A percentile compares a stretch with the other conserved stretches of the same genome.
phyloP scores from a whole-genome alignment of 495 filamentous ascomycete genomes.

The Hyaloscypha hepaticicola region DNA sequence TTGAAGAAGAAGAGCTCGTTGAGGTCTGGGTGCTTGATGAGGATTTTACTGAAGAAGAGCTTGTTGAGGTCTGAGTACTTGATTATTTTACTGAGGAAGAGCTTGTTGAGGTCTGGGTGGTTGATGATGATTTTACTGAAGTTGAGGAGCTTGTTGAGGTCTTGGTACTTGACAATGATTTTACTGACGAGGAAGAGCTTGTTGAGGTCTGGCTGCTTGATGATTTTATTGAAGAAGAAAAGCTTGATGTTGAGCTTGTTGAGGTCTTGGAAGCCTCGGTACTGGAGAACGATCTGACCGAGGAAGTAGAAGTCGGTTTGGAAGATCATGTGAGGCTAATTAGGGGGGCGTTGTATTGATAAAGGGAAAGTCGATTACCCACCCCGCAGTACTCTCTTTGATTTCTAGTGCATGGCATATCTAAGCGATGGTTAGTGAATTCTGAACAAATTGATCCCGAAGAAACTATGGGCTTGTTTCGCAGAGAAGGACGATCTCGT shows the following conservation, averaged over 20 bases:
- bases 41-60: slow-evolving; percentile 14
- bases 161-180: neutral
- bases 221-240: neutral
- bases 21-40: neutral
- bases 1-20: neutral
- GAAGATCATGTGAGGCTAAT: neutral
- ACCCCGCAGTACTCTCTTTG: slow-evolving; percentile 43
- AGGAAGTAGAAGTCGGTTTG: neutral
- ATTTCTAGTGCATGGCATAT: slow-evolving; percentile 55
- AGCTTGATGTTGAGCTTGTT: neutral
- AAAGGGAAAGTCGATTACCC: slow-evolving; percentile 31
- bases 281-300: neutral
- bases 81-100: slow-evolving; percentile 10
- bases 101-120: neutral
- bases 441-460: neutral
- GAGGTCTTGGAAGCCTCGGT: neutral
- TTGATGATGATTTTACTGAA: neutral
- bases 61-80: neutral
- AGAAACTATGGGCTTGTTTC: neutral
- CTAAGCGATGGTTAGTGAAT: slow-evolving; percentile 37
- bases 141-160: slow-evolving; percentile 7
- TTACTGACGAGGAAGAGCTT: too few species aligned
- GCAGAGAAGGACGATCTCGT: too few species aligned
- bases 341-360: slow-evolving; percentile 32
- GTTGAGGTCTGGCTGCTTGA: neutral